Evolutionary conservation across 208 protist genomes (phyloP).

Genomic region (Balamuthia mandrillaris): DNA sequence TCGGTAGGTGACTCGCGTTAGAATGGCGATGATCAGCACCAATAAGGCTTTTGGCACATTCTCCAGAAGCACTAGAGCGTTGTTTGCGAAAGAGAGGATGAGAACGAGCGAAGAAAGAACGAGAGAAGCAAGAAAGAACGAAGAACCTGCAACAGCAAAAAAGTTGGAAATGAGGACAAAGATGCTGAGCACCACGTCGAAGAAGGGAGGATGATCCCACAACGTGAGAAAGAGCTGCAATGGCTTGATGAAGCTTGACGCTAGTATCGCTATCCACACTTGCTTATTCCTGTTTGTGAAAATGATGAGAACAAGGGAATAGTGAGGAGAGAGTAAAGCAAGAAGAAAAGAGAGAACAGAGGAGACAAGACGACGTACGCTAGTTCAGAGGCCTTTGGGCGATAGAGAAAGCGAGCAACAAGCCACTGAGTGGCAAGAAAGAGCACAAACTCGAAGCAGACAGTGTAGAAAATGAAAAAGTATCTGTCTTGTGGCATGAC

Average conservation of each 20-base stretch:
- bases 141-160: background rate
- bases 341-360: background rate
- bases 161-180: constrained; percentile 24
- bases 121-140: too few relatives aligned
- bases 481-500: too few relatives aligned
- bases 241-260: constrained; percentile 33
- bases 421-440: background rate
- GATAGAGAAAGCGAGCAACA: background rate
- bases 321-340: too few relatives aligned
- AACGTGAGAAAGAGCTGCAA: constrained; percentile 31
- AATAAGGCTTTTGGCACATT: too few relatives aligned
- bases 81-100: too few relatives aligned
- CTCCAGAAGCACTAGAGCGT: too few relatives aligned
- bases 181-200: background rate
- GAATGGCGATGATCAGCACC: too few relatives aligned
- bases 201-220: constrained; percentile 5
- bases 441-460: background rate
- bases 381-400: background rate
- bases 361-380: background rate
- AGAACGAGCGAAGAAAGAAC: too few relatives aligned
- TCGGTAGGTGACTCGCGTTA: too few relatives aligned
- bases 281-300: background rate
- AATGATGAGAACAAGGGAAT: background rate
- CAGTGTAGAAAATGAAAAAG: too few relatives aligned
- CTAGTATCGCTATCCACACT: constrained; percentile 21